These are phyloP conservation scores for Flaveria trinervia DNA, from an alignment of 129 eudicot species.

Conservation along the genomic window DNA sequence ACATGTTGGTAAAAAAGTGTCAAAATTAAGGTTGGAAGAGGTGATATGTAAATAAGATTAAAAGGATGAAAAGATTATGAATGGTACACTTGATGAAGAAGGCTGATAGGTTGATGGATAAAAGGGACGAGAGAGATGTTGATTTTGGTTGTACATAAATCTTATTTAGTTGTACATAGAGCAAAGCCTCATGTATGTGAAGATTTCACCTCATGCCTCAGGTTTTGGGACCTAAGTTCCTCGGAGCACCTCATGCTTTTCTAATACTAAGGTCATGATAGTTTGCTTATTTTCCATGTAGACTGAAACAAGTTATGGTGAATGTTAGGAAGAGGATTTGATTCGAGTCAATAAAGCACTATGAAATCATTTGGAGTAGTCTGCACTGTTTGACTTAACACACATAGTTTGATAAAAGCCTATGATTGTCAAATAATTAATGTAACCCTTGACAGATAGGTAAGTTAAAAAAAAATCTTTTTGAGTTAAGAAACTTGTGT, in stretches of 20 bases:
- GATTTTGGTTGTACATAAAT: not conserved
- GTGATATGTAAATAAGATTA: too few relatives aligned
- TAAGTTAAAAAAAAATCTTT: not conserved
- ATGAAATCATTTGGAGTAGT: not conserved
- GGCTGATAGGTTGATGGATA: too few relatives aligned
- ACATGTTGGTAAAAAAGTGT: not conserved
- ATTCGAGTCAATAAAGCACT: conserved; percentile 7
- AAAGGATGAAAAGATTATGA: too few relatives aligned
- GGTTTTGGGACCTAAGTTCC: not conserved
- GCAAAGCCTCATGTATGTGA: not conserved
- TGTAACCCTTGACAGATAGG: not conserved
- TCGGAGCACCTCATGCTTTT: not conserved
- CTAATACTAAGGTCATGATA: not conserved
- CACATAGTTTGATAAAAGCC: conserved; percentile 1
- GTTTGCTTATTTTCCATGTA: conserved; percentile 17
- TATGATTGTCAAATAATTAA: not conserved
- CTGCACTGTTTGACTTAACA: not conserved
- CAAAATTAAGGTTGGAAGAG: too few relatives aligned
- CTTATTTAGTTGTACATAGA: not conserved
- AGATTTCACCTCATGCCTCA: not conserved
- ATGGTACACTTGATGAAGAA: too few relatives aligned
- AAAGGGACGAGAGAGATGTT: not conserved
- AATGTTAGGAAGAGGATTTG: not conserved
- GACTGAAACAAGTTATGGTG: not conserved
- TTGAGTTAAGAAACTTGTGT: not conserved